Base-by-base conservation (phyloP, 108 stramenopile species). In the Mediolabrus comicus region DNA sequence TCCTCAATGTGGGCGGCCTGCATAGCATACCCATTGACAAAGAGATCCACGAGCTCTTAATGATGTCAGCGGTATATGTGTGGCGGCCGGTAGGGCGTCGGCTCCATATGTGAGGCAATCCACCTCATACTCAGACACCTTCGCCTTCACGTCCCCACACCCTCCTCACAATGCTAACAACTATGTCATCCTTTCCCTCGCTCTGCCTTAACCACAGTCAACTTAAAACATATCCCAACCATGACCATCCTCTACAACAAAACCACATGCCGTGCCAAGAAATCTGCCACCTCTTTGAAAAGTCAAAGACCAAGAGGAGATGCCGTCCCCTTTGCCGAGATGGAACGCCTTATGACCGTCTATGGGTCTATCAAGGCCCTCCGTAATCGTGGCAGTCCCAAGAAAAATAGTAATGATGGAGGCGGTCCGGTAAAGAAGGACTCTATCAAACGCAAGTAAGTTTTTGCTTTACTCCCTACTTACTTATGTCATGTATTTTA, bases 321-420 rank as follows among this genome's bases (percentile, higher is more conserved):
- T 49, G 46, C 56, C 30, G 56, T 57, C 56, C 56, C 31, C 30
- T 57, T 57, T 33, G 56, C 25, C 17, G 56, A 57, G 56, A 57
- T 57, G 56, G 32, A 57, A 19, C 56, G 56, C 56, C 56, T 57
- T 30, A 57, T 57, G 56, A 30, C 9, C 56, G 19, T 57, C 56
- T 57, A 57, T 10, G 56, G 56, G 6, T 32, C 56, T 17, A 30
- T 33, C 30, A 57, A 57, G 56, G 29, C 31, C 6, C 56, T 13
- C 31, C 56, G 56, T 28, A 57, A 10, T 19, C 56, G 46, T 22
- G 46, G 46, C 9, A 22, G 19, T 49, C 22, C 46, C 46, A 49
- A 8, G 46, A 22, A 22, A 22, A 24, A 49, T 14, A 22, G 56
- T 17, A 7, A 16, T 26, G 29, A 1, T 10, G 29, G 6, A 32